Evolutionary conservation across 192 early-diverging fungal species (phyloP).

Genomic region (Bifiguratus adelaidae): DNA sequence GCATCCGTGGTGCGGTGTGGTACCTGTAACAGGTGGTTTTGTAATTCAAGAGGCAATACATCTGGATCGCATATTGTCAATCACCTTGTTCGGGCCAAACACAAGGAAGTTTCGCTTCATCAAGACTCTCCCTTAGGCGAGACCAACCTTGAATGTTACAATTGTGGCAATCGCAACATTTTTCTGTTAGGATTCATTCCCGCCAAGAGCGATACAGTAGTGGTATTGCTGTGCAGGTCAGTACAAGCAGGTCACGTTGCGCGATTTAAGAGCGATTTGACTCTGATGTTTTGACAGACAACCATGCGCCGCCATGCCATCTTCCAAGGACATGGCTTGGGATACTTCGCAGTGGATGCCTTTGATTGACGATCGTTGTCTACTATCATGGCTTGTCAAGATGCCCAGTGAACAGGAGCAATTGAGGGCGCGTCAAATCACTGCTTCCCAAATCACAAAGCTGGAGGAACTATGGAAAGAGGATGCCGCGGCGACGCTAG

Average conservation of each 20-base stretch:
- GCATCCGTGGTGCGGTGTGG: conserved; percentile 87
- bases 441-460: conserved; percentile 67
- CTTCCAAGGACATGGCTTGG: conserved; percentile 92
- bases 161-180: conserved; percentile 90
- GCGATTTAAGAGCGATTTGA: too few species aligned
- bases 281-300: too few species aligned
- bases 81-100: conserved; percentile 86
- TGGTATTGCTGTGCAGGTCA: conserved; percentile 90
- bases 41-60: conserved; percentile 83
- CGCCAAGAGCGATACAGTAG: conserved; percentile 95
- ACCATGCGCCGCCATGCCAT: conserved; percentile 84
- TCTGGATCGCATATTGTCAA: conserved; percentile 93
- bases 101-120: conserved; percentile 92
- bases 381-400: conserved; percentile 92
- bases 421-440: conserved; percentile 73
- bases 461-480: conserved; percentile 92
- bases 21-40: conserved; percentile 92
- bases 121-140: conserved; percentile 90
- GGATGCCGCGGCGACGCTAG: conserved; percentile 55
- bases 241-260: conserved; percentile 1
- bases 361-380: conserved; percentile 89
- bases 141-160: conserved; percentile 93
- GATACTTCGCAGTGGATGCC: conserved; percentile 95
- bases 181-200: conserved; percentile 98
- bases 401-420: conserved; percentile 79